These are phyloP conservation scores for Suillus placidus DNA, from an alignment of 768 basidiomycete genomes.

Conservation along the genomic window DNA sequence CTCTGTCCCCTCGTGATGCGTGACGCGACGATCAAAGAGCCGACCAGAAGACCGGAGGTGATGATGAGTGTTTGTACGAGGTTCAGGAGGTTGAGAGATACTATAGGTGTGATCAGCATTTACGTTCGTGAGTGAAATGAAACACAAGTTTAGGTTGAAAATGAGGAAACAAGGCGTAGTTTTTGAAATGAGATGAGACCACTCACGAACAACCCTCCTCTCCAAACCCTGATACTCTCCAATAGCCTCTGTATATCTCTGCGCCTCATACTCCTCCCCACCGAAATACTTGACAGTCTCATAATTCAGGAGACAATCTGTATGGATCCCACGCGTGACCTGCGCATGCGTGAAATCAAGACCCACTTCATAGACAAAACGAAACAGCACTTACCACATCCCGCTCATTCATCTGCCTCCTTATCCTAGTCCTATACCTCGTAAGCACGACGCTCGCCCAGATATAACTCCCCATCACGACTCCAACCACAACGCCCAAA, in stretches of 20 bases:
- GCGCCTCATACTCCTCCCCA: constrained; percentile 80
- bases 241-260: constrained; percentile 72
- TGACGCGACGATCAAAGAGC: constrained; percentile 71
- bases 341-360: constrained; percentile 21
- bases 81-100: constrained; percentile 74
- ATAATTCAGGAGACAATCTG: constrained; percentile 79
- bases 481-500: constrained; percentile 65
- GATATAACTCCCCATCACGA: constrained; percentile 70
- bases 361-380: background rate
- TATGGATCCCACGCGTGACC: constrained; percentile 81
- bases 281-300: constrained; percentile 90
- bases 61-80: constrained; percentile 83
- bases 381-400: constrained; percentile 49
- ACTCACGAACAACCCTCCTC: constrained; percentile 71
- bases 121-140: background rate
- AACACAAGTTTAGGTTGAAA: background rate
- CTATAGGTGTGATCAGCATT: constrained; percentile 37
- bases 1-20: constrained; percentile 60
- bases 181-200: background rate
- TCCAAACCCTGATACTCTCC: constrained; percentile 74
- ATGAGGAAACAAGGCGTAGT: background rate
- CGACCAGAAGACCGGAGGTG: constrained; percentile 78
- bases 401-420: constrained; percentile 79
- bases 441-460: constrained; percentile 59
- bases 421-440: constrained; percentile 70